Base-by-base conservation (phyloP, 2,329 filamentous ascomycete species). In the Graphiopsis chlorocephala region DNA sequence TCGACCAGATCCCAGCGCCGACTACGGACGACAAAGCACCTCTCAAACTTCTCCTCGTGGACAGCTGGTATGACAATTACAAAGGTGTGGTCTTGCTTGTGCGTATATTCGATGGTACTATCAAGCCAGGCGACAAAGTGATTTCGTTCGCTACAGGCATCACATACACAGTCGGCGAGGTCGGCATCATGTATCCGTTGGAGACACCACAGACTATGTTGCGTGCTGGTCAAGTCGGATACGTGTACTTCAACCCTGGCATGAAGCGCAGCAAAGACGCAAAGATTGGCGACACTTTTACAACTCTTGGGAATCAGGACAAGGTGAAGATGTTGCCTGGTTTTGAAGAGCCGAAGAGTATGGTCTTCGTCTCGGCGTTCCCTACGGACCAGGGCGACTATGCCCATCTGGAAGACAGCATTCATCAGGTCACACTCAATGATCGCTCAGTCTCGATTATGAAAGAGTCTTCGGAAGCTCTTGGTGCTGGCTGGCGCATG, bases 41-140 rank as follows among this genome's bases (percentile, higher is more conserved):
- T 1, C 78, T 97, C 64, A 88, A 91, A 65, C 85, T 98, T 79
- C 82, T 99, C 56, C 86, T 99, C 15, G 93, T 99, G 29, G 95
- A 99, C 78, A 97, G 93, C 25, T 99, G 95, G 95, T 99, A 99
- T 76, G 93, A 97, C 74, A 93, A 90, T 66, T 99, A 97, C 78
- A 90, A 93, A 69, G 95, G 95, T 14, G 95, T 99, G 38, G 90
- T 98, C 61, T 84, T 97, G 60, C 84, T 99, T 7, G 93, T 99
- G 14, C 85, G 95, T 12, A 83, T 99, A 20, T 99, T 99, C 72
- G 93, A 98, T 69, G 95, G 95, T 12, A 86, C 87, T 60, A 84
- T 99, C 68, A 87, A 85, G 65, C 87, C 93, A 0, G 95, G 95
- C 4, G 93, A 98, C 74, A 88, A 90, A 45, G 81, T 99, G n/a